A percentile compares a stretch with the other conserved stretches of the same genome.
These are phyloP conservation scores for Camelina sativa DNA, from an alignment of 345 rosid genomes.

Conservation along the genomic window DNA sequence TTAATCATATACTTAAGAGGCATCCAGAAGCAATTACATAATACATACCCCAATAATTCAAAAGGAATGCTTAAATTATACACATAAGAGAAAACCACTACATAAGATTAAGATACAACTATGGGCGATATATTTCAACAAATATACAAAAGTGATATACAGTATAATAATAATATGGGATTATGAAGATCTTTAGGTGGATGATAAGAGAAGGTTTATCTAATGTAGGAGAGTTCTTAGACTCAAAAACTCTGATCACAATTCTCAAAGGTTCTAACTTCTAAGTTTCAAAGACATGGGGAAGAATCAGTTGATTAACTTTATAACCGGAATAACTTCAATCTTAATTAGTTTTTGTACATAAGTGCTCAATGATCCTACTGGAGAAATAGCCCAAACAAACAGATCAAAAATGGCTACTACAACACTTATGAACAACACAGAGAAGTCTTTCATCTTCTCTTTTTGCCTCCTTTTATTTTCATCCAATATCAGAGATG, in stretches of 20 bases:
- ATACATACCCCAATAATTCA: background rate
- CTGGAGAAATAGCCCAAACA: conserved; percentile 25
- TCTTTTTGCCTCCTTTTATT: conserved; percentile 24
- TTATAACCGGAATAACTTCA: background rate
- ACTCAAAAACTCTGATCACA: background rate
- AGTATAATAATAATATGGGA: no score
- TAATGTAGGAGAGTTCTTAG: background rate
- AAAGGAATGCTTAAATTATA: background rate
- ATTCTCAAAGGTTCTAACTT: background rate
- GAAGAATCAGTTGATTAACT: background rate
- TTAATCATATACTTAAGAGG: background rate
- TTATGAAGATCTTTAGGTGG: no score
- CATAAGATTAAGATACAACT: background rate
- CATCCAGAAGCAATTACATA: background rate
- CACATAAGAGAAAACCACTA: background rate
- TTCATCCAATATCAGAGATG: conserved; percentile 30
- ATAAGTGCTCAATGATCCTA: conserved; percentile 31
- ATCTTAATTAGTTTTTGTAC: conserved; percentile 32
- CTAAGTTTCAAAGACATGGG: background rate
- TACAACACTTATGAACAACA: conserved; percentile 36
- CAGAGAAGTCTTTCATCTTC: conserved; percentile 8
- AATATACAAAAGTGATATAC: no score
- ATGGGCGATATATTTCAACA: no score
- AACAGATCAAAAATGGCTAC: conserved; percentile 39
- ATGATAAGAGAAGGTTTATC: no score